Evolutionary conservation across 116 monocot species (phyloP).

Genomic region (Thalassia testudinum): DNA sequence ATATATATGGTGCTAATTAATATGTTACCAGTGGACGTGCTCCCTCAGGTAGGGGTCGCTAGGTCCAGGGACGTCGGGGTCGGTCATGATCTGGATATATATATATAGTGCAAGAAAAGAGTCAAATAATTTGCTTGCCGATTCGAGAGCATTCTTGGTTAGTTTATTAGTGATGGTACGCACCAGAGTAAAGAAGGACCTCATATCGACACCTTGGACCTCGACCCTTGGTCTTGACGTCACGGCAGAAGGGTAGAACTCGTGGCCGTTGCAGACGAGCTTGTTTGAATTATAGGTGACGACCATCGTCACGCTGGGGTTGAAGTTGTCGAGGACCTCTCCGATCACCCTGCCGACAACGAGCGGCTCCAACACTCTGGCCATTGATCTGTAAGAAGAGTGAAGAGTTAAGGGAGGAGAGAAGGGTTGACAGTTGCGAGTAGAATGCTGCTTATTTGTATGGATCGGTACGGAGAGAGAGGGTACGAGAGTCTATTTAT

Average conservation of each 20-base stretch:
- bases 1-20: too few relatives aligned
- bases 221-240: constrained; percentile 13
- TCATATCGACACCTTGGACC: constrained; percentile 10
- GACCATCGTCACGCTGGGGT: constrained; percentile 10
- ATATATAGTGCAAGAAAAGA: too few relatives aligned
- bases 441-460: too few relatives aligned
- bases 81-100: constrained; percentile 16
- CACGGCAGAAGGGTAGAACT: constrained; percentile 11
- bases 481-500: too few relatives aligned
- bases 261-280: constrained; percentile 14
- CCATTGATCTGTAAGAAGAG: too few relatives aligned
- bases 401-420: too few relatives aligned
- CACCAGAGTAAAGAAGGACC: constrained; percentile 15
- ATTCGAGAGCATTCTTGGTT: too few relatives aligned
- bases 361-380: constrained; percentile 6
- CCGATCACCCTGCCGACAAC: constrained; percentile 14
- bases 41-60: constrained; percentile 17
- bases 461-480: too few relatives aligned
- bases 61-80: constrained; percentile 15
- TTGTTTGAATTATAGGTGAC: constrained; percentile 17
- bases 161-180: too few relatives aligned
- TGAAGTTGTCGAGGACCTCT: constrained; percentile 11
- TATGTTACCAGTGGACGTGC: constrained; percentile 14
- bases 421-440: too few relatives aligned
- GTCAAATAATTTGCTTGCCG: too few relatives aligned